These are phyloP conservation scores for Boletus reticuloceps DNA, from an alignment of 768 basidiomycete genomes.

Conservation along the genomic window DNA sequence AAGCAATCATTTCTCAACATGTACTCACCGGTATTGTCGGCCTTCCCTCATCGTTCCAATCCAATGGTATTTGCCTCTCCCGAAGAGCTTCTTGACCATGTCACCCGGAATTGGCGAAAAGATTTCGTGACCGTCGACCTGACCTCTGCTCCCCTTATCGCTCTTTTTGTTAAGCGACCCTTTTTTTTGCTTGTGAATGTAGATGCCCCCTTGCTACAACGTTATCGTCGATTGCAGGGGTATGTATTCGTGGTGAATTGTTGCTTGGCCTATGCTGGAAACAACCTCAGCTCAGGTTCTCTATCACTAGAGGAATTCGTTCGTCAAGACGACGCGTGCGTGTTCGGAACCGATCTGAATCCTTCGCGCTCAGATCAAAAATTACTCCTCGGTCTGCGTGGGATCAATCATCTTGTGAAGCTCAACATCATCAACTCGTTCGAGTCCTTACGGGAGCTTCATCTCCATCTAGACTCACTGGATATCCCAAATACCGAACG, in stretches of 20 bases:
- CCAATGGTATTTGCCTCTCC: conserved; percentile 42
- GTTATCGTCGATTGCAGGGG: conserved; percentile 62
- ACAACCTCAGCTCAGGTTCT: conserved; percentile 12
- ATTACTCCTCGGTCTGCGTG: conserved; percentile 14
- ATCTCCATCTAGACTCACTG: conserved; percentile 62
- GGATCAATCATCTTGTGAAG: conserved; percentile 47
- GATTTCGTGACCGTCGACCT: conserved; percentile 84
- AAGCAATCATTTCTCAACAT: conserved; percentile 20
- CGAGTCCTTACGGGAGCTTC: conserved; percentile 47
- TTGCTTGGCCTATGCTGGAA: conserved; percentile 8
- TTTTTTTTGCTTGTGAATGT: conserved; percentile 84
- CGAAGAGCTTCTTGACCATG: conserved; percentile 60
- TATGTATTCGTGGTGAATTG: conserved; percentile 27
- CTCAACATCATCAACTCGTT: conserved; percentile 69
- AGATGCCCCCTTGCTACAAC: conserved; percentile 75
- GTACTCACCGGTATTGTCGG: conserved; percentile 16
- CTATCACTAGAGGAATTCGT: conserved; percentile 72
- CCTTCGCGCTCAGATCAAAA: conserved; percentile 20
- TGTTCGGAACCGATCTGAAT: conserved; percentile 48
- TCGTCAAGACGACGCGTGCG: conserved; percentile 60
- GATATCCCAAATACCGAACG: conserved; percentile 72
- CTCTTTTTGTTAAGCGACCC: conserved; percentile 77
- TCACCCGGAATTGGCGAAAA: conserved; percentile 77
- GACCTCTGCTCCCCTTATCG: conserved; percentile 50
- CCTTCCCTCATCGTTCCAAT: conserved; percentile 22